Evolutionary conservation across 2,329 filamentous ascomycete species (phyloP).

Genomic region (Epichloe coenophiala): DNA sequence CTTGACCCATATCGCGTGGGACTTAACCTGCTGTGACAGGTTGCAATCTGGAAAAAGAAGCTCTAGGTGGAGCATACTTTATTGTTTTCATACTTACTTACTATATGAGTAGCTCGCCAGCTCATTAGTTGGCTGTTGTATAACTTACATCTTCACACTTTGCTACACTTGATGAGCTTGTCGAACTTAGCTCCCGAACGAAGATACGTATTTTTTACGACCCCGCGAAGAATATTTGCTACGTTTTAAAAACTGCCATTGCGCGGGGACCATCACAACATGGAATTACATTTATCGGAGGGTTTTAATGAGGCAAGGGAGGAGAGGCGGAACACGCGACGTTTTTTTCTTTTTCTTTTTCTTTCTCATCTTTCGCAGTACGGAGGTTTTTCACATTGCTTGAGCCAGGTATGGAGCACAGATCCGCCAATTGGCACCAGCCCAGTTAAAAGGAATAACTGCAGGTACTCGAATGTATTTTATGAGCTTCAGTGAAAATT

Average conservation of each 20-base stretch:
- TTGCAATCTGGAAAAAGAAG: constrained; percentile 7
- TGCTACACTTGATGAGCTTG: constrained; percentile 9
- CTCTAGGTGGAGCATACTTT: constrained; percentile 17
- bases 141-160: constrained; percentile 11
- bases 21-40: background rate
- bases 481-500: constrained; percentile 6
- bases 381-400: background rate
- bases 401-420: background rate
- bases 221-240: background rate
- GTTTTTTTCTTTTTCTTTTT: background rate
- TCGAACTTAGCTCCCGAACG: background rate
- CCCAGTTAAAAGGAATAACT: background rate
- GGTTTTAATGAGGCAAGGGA: background rate
- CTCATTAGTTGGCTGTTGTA: constrained; percentile 8
- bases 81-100: constrained; percentile 20
- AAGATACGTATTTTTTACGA: constrained; percentile 1
- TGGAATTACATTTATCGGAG: constrained; percentile 1
- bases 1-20: background rate
- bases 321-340: background rate
- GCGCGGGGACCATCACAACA: background rate
- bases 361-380: constrained; percentile 1
- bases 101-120: constrained; percentile 15
- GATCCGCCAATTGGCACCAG: background rate
- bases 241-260: background rate
- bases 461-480: constrained; percentile 1